These are phyloP conservation scores for Croton setiger DNA, from an alignment of 441 rosid species.

Conservation along the genomic window DNA sequence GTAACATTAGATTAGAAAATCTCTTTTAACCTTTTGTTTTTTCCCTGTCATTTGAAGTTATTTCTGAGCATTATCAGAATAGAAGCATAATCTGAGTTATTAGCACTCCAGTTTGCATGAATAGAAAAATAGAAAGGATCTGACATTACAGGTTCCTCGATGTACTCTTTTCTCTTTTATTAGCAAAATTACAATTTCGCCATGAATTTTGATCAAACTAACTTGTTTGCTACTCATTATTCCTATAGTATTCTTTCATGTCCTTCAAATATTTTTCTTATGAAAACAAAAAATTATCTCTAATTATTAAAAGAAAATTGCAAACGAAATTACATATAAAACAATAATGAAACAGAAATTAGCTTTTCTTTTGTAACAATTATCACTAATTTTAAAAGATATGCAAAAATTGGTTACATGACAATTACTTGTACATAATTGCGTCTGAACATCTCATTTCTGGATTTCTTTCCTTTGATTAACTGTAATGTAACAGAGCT, in stretches of 20 bases:
- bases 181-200: too few relatives aligned
- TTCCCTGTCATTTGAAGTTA: neutral
- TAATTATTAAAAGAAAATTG: too few relatives aligned
- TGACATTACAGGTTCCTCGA: neutral
- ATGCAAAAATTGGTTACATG: neutral
- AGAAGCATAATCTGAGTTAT: slow-evolving; percentile 1
- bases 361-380: too few relatives aligned
- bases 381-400: too few relatives aligned
- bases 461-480: slow-evolving; percentile 11
- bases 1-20: slow-evolving; percentile 12
- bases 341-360: too few relatives aligned
- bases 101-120: slow-evolving; percentile 5
- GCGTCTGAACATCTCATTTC: slow-evolving; percentile 10
- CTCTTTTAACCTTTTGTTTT: neutral
- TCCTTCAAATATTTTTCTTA: too few relatives aligned
- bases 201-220: too few relatives aligned
- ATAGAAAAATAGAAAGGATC: neutral
- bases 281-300: too few relatives aligned
- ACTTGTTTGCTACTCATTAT: too few relatives aligned
- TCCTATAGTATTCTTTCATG: too few relatives aligned
- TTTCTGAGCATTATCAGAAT: neutral
- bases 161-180: neutral
- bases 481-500: slow-evolving; percentile 11
- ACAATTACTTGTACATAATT: neutral
- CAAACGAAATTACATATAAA: too few relatives aligned